A percentile compares a stretch with the other conserved stretches of the same genome.
Evolutionary conservation across 2,329 filamentous ascomycete species (phyloP).

Genomic region (Camillea tinctor): DNA sequence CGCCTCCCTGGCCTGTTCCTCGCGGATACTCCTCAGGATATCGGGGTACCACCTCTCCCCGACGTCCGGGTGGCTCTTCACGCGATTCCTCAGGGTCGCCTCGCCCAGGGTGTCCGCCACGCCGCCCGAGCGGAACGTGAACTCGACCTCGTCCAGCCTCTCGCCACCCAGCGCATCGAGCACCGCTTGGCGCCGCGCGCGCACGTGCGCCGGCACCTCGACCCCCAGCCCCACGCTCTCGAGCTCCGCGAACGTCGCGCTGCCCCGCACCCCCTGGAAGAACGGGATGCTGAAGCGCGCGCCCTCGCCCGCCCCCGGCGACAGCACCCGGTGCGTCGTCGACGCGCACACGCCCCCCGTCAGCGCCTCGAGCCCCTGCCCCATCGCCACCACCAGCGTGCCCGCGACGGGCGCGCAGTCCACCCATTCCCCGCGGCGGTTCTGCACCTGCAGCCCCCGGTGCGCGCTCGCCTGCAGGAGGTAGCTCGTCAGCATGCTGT

Average conservation of each 20-base stretch:
- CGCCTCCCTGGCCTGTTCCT: slow-evolving; percentile 51
- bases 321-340: slow-evolving; percentile 83
- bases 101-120: slow-evolving; percentile 71
- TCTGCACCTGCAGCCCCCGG: slow-evolving; percentile 78
- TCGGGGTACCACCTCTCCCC: slow-evolving; percentile 78
- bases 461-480: slow-evolving; percentile 78
- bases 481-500: slow-evolving; percentile 80
- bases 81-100: slow-evolving; percentile 77
- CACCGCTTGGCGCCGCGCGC: slow-evolving; percentile 59
- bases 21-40: slow-evolving; percentile 55
- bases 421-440: slow-evolving; percentile 74
- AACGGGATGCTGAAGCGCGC: slow-evolving; percentile 80
- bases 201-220: slow-evolving; percentile 59
- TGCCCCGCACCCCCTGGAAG: slow-evolving; percentile 81
- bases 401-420: slow-evolving; percentile 74
- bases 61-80: slow-evolving; percentile 86
- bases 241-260: slow-evolving; percentile 77
- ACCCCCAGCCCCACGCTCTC: slow-evolving; percentile 55
- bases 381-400: slow-evolving; percentile 83
- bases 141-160: slow-evolving; percentile 72
- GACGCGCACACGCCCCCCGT: slow-evolving; percentile 79
- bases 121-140: slow-evolving; percentile 73
- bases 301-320: slow-evolving; percentile 66
- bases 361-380: slow-evolving; percentile 81
- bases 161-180: slow-evolving; percentile 54